phyloP scores from a whole-genome alignment of 805 yeast genomes.

The Lachancea lanzarotensis region DNA sequence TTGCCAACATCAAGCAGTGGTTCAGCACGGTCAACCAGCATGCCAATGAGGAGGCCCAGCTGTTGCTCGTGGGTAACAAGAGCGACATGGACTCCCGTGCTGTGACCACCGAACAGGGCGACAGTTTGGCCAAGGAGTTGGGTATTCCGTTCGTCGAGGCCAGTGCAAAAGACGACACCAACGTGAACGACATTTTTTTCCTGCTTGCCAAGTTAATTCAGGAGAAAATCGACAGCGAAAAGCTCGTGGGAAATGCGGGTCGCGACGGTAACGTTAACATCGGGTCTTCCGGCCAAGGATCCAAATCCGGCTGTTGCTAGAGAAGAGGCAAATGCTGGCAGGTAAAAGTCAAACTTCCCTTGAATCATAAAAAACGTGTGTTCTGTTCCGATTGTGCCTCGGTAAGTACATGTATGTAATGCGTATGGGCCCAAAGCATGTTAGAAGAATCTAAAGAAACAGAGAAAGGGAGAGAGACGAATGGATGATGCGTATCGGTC shows the following conservation, averaged over 20 bases:
- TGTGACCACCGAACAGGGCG: constrained; percentile 86
- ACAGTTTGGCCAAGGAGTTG: constrained; percentile 75
- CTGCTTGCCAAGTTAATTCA: constrained; percentile 81
- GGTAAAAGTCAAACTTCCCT: no score
- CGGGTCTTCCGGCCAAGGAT: constrained; percentile 41
- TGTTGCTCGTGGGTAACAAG: constrained; percentile 92
- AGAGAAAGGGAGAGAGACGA: no score
- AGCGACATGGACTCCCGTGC: constrained; percentile 86
- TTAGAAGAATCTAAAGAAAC: no score
- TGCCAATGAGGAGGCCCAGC: constrained; percentile 92
- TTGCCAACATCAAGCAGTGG: constrained; percentile 92
- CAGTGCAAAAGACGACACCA: constrained; percentile 87
- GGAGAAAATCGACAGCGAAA: constrained; percentile 56
- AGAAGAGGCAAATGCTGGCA: no score
- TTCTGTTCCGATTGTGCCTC: no score
- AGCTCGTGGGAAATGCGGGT: constrained; percentile 50
- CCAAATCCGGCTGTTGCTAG: constrained; percentile 49
- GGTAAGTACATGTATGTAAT: no score
- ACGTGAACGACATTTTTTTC: constrained; percentile 88
- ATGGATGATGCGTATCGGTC: no score
- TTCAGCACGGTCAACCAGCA: constrained; percentile 92
- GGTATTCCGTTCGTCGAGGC: constrained; percentile 93
- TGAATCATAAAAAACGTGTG: background rate
- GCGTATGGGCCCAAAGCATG: no score
- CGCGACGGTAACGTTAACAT: constrained; percentile 38